These are phyloP conservation scores for Magnaporthiopsis rhizophila DNA, from an alignment of 2,329 filamentous ascomycete genomes.

Conservation along the genomic window DNA sequence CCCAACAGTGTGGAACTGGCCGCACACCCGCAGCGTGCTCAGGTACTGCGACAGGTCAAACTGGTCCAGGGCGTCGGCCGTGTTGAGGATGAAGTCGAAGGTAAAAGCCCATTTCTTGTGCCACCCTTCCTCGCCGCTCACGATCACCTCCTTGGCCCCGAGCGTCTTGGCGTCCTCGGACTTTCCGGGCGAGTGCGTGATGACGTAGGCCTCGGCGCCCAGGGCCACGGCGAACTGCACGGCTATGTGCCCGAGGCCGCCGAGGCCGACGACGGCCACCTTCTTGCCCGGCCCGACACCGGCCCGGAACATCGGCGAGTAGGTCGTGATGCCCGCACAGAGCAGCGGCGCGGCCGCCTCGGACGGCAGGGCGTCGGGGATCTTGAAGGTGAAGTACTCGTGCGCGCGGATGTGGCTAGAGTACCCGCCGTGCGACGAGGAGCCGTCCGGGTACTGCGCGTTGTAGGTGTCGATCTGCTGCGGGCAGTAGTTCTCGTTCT, in stretches of 20 bases:
- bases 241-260: constrained; percentile 34
- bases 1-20: constrained; percentile 51
- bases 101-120: constrained; percentile 41
- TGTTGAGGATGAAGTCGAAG: constrained; percentile 45
- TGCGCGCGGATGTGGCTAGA: constrained; percentile 40
- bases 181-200: constrained; percentile 54
- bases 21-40: constrained; percentile 41
- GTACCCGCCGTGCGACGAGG: constrained; percentile 58
- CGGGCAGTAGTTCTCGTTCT: constrained; percentile 44
- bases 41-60: constrained; percentile 48
- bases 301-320: constrained; percentile 29
- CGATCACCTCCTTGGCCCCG: constrained; percentile 49
- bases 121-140: constrained; percentile 50
- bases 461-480: constrained; percentile 45
- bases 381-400: constrained; percentile 52
- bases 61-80: constrained; percentile 39
- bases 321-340: constrained; percentile 41
- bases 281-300: constrained; percentile 27
- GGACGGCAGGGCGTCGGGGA: constrained; percentile 43
- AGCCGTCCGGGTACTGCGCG: constrained; percentile 47
- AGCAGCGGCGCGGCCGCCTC: constrained; percentile 55
- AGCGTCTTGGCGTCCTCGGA: constrained; percentile 51
- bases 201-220: constrained; percentile 54
- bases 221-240: constrained; percentile 38
- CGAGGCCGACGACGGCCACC: constrained; percentile 35